Base-by-base conservation (phyloP, 805 yeast species). In the Dipodascus albidus region DNA sequence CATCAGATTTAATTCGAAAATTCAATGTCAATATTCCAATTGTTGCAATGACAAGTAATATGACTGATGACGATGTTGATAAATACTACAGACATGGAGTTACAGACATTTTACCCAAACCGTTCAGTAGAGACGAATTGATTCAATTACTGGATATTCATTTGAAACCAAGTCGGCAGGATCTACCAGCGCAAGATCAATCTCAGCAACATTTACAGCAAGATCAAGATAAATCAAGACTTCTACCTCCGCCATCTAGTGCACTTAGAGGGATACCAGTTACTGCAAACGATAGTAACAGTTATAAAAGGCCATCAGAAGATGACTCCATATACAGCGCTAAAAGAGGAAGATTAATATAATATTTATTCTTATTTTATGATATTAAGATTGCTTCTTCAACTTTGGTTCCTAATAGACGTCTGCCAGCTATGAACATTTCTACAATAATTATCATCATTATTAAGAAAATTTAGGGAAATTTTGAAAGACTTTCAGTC, bases 101-200 rank as follows among this genome's bases (percentile, higher is more conserved):
- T 87, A 83, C 87, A 55, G 96, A 88, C 67, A 87, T 93, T 38
- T 72, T 93, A 58, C 95, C 96, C 2, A 88, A 93, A 64, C 99
- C 99, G 1, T 93, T 93, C 66, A 85, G 95, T 1, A 88, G 86
- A 64, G 87, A 83, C 59, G 96, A 87, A 64, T 73, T 93, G 54
- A 86, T 83, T 63, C 74, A 81, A 56, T 87, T 89, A 63, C 70
- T 91, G 52, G 82, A 23, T 22, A 47, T 22, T 9, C 49, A 47
- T 47, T 23, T 47, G 24, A 23, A 47, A 9, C 31, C n/a, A 22
- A 20, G 22, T 4, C 6, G 27, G 23, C 49, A 22, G 23, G 27
- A 50, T 3, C 52, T 11, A 15, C 38, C 24, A n/a, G n/a, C n/a
- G 41, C 22, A 31, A 19, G 49, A 27, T 6, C 53, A 44, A n/a